Percentiles rank a stretch among this genome's conserved stretches.
phyloP scores from a whole-genome alignment of 1,139 yeast species.

The Insectozyma bohioensis region DNA sequence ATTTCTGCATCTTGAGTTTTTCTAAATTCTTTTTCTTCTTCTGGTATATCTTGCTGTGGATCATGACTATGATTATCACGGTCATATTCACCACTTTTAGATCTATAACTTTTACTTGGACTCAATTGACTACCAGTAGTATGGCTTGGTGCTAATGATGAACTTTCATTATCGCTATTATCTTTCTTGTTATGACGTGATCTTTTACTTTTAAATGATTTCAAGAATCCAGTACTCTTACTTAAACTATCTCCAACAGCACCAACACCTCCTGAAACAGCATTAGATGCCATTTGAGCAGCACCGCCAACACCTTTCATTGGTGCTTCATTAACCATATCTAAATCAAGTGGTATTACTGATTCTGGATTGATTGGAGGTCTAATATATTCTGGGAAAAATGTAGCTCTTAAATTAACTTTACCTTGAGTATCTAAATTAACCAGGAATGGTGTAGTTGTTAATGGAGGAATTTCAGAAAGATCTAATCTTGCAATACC shows the following conservation, averaged over 20 bases:
- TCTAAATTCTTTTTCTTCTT: slow-evolving; percentile 16
- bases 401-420: slow-evolving; percentile 51
- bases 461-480: slow-evolving; percentile 44
- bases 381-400: slow-evolving; percentile 66
- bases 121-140: slow-evolving; percentile 4
- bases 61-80: slow-evolving; percentile 3
- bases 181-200: slow-evolving; percentile 18
- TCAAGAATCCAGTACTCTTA: slow-evolving; percentile 44
- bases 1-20: slow-evolving; percentile 11
- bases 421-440: slow-evolving; percentile 62
- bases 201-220: slow-evolving; percentile 30
- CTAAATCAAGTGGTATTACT: slow-evolving; percentile 42
- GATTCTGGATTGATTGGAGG: slow-evolving; percentile 48
- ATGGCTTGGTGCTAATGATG: slow-evolving; percentile 14
- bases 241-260: slow-evolving; percentile 44
- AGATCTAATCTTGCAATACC: slow-evolving; percentile 55
- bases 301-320: slow-evolving; percentile 46
- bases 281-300: slow-evolving; percentile 49
- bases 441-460: slow-evolving; percentile 46
- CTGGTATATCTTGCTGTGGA: slow-evolving; percentile 9
- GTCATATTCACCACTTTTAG: slow-evolving; percentile 5
- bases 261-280: slow-evolving; percentile 40
- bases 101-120: slow-evolving; percentile 2
- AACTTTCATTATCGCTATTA: slow-evolving; percentile 9
- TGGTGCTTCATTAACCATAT: slow-evolving; percentile 46